Evolutionary conservation across 768 basidiomycete genomes (phyloP), one percentile per base, ranked within the genome.

Genomic region (Leccinum rimulosum): DNA sequence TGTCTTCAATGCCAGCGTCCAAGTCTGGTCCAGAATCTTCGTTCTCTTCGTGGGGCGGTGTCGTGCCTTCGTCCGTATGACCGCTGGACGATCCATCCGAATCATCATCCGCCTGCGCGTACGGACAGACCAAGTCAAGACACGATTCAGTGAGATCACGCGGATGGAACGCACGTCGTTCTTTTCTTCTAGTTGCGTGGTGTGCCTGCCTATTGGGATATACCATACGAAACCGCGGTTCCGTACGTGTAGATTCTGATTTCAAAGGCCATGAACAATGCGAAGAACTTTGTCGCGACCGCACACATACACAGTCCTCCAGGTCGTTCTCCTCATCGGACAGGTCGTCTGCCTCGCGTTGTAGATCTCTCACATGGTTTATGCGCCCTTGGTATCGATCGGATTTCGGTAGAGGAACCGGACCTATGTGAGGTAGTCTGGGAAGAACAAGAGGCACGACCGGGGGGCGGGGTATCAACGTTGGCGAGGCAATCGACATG

Each of bases 301-400:
- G 33, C 8, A 14, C 31, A 75, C 83, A 62, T 67, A 88, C 91
- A 63, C 84, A 77, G 48, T 88, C 88, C 59, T 93, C 91, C n/a
- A 93, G 68, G 64, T 92, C 89, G 54, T 79, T 82, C 73, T 93
- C 91, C 70, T 93, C 91, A 57, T 93, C 91, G 59, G 89, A 91
- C 60, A 93, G 73, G 66, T 93, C 89, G 51, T 91, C 88, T 79
- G 90, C 87, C 70, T 93, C 90, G 43, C 84, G 82, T 60, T 83
- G 81, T 31, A 91, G 70, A 70, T 93, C 87, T 25, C 91, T 83
- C 45, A 80, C 77, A 33, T 80, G 78, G 64, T 85, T 87, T 63
- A 91, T 72, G 48, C 83, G 80, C 2, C 80, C 82, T 64, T 85
- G 82, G 3, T 75, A 76, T 53, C 82, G 80, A 40, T 81, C 76